A percentile compares a stretch with the other conserved stretches of the same genome.
These are phyloP conservation scores for Pisolithus marmoratus DNA, from an alignment of 768 basidiomycete genomes.

Conservation along the genomic window DNA sequence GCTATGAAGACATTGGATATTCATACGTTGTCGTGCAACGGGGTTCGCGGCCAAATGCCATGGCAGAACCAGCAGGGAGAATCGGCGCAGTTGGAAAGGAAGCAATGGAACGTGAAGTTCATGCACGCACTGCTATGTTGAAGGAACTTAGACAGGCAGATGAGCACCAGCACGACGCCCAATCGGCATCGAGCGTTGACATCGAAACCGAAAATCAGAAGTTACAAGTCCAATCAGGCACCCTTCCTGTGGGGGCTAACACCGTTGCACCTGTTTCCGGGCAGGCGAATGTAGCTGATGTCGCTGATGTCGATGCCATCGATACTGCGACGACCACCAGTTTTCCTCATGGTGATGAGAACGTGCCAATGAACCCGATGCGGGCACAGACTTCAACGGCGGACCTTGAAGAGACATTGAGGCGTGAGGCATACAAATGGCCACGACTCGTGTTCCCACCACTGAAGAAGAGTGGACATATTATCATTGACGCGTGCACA, in stretches of 20 bases:
- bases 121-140: constrained; percentile 9
- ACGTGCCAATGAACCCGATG: constrained; percentile 4
- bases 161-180: constrained; percentile 16
- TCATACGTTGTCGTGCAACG: constrained; percentile 87
- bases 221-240: constrained; percentile 6
- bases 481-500: constrained; percentile 87
- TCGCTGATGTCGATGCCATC: constrained; percentile 14
- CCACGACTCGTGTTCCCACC: constrained; percentile 91
- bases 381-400: constrained; percentile 17
- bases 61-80: constrained; percentile 17
- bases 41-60: constrained; percentile 54
- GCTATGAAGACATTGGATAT: constrained; percentile 84
- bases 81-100: constrained; percentile 26
- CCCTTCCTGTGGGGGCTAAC: background rate
- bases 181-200: constrained; percentile 22
- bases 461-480: constrained; percentile 84
- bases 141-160: constrained; percentile 22
- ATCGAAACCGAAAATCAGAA: constrained; percentile 19
- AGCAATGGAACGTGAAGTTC: constrained; percentile 21
- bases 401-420: constrained; percentile 49
- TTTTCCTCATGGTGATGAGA: constrained; percentile 22
- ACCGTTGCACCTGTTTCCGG: background rate
- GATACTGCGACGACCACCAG: constrained; percentile 13
- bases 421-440: constrained; percentile 80
- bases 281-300: constrained; percentile 5